Evolutionary conservation across 768 basidiomycete genomes (phyloP).

Genomic region (Lentinula guzmanii): DNA sequence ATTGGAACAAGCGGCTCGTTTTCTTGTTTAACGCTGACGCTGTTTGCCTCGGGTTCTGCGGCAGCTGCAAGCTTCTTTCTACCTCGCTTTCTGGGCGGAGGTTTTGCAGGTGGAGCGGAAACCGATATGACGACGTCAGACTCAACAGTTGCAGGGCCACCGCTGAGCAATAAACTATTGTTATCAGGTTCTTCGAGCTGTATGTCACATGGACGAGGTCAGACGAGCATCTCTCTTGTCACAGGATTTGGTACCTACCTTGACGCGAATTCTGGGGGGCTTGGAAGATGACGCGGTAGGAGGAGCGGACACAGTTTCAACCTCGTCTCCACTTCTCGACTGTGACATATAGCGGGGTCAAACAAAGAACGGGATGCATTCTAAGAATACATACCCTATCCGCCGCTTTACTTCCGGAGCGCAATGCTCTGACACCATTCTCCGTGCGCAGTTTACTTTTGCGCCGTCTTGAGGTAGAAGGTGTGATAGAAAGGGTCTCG

Average conservation of each 20-base stretch:
- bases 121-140: conserved; percentile 13
- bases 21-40: conserved; percentile 14
- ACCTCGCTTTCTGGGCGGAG: conserved; percentile 5
- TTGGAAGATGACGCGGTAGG: conserved; percentile 1
- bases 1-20: conserved; percentile 10
- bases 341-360: not conserved
- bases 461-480: conserved; percentile 33
- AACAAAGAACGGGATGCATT: conserved; percentile 17
- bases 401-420: conserved; percentile 34
- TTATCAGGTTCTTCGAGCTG: conserved; percentile 14
- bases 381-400: conserved; percentile 14
- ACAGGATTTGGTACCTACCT: not conserved
- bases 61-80: not conserved
- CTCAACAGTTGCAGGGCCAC: conserved; percentile 14
- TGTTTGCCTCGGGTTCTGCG: conserved; percentile 11
- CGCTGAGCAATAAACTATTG: conserved; percentile 10
- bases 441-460: conserved; percentile 20
- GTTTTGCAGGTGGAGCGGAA: conserved; percentile 12
- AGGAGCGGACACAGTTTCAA: not conserved
- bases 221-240: not conserved
- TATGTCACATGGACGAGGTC: not conserved
- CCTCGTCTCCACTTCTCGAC: not conserved
- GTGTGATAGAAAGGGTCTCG: conserved; percentile 21
- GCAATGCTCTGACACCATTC: conserved; percentile 35
- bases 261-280: conserved; percentile 7